These are phyloP conservation scores for Claviceps africana DNA, from an alignment of 2,329 filamentous ascomycete species.

Conservation along the genomic window DNA sequence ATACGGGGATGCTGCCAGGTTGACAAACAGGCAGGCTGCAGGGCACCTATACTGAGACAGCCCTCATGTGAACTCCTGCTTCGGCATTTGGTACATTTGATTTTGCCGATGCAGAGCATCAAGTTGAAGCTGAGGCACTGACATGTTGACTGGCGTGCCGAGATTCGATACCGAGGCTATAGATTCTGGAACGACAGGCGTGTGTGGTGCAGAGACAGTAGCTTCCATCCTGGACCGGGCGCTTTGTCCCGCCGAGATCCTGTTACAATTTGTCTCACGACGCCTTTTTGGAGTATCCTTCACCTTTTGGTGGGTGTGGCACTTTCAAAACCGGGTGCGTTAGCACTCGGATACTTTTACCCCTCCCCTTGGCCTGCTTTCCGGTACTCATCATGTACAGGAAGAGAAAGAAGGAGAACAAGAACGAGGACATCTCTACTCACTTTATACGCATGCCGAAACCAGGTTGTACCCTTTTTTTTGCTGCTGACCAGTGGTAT, in stretches of 20 bases:
- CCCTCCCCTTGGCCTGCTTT: neutral
- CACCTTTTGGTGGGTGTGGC: slow-evolving; percentile 57
- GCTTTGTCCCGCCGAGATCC: slow-evolving; percentile 26
- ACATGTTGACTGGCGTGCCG: slow-evolving; percentile 3
- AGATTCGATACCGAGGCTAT: slow-evolving; percentile 8
- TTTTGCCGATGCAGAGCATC: slow-evolving; percentile 1
- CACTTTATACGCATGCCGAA: slow-evolving; percentile 78
- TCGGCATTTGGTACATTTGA: slow-evolving; percentile 1
- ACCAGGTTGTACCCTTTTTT: slow-evolving; percentile 89
- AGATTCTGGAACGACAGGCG: slow-evolving; percentile 18
- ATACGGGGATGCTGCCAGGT: neutral
- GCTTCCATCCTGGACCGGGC: slow-evolving; percentile 32
- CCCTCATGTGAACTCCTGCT: neutral
- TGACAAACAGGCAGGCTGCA: neutral
- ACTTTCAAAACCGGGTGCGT: slow-evolving; percentile 26
- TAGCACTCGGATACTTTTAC: neutral
- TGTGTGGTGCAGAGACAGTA: slow-evolving; percentile 15
- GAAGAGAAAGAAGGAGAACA: neutral
- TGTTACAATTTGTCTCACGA: slow-evolving; percentile 39
- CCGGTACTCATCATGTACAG: slow-evolving; percentile 1
- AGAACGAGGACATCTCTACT: slow-evolving; percentile 9
- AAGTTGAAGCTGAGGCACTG: slow-evolving; percentile 4
- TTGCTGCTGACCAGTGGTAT: slow-evolving; percentile 71
- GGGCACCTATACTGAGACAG: neutral
- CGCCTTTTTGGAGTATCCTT: slow-evolving; percentile 57